These are phyloP conservation scores for Pisolithus albus DNA, from an alignment of 768 basidiomycete genomes.

Conservation along the genomic window DNA sequence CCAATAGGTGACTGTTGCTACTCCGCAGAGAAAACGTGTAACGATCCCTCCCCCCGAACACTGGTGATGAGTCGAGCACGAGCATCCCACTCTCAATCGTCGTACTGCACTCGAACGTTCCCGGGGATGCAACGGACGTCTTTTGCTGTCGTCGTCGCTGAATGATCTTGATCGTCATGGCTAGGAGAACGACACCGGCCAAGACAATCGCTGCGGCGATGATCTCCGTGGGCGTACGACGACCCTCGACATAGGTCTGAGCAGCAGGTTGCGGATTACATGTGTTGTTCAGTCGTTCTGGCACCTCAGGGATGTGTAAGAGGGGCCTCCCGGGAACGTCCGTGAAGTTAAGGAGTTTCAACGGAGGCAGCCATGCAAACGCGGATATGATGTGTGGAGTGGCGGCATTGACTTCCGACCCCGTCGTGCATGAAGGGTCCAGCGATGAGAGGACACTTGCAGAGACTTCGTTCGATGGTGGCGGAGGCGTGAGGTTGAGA, in stretches of 20 bases:
- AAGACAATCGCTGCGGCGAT: constrained; percentile 52
- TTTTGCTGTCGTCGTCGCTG: constrained; percentile 38
- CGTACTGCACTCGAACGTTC: too few species aligned
- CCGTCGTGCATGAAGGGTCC: neutral
- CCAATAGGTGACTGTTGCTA: constrained; percentile 42
- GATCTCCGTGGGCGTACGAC: constrained; percentile 40
- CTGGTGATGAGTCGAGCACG: constrained; percentile 53
- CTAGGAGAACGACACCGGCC: constrained; percentile 41
- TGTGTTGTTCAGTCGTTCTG: neutral
- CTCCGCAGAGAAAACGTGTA: constrained; percentile 33
- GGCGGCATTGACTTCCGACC: neutral
- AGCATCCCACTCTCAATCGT: constrained; percentile 37
- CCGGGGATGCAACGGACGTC: too few species aligned
- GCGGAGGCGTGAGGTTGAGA: neutral
- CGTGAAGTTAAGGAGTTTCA: neutral
- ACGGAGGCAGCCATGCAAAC: neutral
- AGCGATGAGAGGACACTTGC: constrained; percentile 13
- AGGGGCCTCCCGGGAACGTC: neutral
- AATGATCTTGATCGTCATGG: constrained; percentile 43
- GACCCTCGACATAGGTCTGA: constrained; percentile 14
- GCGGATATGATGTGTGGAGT: neutral
- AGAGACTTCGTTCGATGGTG: constrained; percentile 2
- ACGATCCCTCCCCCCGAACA: constrained; percentile 73
- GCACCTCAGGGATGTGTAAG: too few species aligned
- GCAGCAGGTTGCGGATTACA: neutral